Evolutionary conservation across 495 filamentous ascomycete species (phyloP), one percentile per base, ranked within the genome.

Genomic region (Corynascus novoguineensis): DNA sequence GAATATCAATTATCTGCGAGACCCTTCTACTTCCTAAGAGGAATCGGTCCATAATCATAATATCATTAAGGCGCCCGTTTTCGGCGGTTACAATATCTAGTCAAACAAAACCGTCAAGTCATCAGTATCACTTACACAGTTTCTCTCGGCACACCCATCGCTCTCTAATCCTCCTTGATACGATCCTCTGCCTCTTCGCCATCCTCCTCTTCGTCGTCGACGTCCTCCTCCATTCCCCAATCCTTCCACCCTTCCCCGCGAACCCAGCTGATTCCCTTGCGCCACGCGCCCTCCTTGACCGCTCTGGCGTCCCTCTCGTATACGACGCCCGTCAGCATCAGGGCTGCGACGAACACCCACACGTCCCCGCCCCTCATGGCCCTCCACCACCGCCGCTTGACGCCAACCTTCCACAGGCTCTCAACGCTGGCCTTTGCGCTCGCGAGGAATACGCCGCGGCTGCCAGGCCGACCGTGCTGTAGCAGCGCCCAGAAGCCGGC

Each of bases 371-470:
- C 84, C 48, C 78, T 84, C 65, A 92, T 75, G 7, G 88, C 88
- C 52, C 77, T 82, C 88, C 92, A 95, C 77, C 86, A 85, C 4
- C 88, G 81, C 32, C 84, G 77, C 81, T 97, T 97, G 46, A 84
- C 81, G 11, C 91, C 88, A 0, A 95, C 87, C 76, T 96, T 96
- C 90, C 90, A 97, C 41, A 88, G 67, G 34, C 81, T 86, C 63
- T 96, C 87, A 29, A 96, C 73, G 37, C 86, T 88, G 9, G 84
- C 66, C 21, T 91, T 78, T 55, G 85, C 83, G 41, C 82, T 81
- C 60, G 90, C 89, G 60, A 95, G 59, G 68, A 88, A 88, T 53
- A 83, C 81, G 4, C 73, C 71, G 8, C 86, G 66, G 37, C 85
- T 87, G 45, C 81, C 75, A 15, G 75, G 73, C 24, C 82, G 41